Percentiles rank a stretch among this genome's conserved stretches.
Evolutionary conservation across 2,329 filamentous ascomycete genomes (phyloP).

Genomic region (Trichothecium roseum): DNA sequence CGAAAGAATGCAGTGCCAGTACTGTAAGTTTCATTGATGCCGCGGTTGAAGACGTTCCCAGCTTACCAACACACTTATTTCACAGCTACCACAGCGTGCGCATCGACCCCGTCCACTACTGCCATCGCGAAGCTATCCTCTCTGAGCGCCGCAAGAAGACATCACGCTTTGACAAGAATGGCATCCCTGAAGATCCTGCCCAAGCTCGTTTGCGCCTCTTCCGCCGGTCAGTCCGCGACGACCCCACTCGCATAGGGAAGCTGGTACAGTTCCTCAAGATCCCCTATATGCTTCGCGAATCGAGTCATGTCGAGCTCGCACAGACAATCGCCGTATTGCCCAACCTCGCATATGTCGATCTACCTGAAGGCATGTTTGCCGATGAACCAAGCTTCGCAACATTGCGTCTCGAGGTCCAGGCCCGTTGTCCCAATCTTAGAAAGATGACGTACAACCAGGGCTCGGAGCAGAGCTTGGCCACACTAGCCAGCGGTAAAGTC

Average conservation of each 20-base stretch:
- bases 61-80: conserved; percentile 3
- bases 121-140: conserved; percentile 72
- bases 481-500: conserved; percentile 51
- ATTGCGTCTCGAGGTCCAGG: conserved; percentile 75
- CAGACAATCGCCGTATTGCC: conserved; percentile 76
- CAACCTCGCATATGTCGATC: conserved; percentile 79
- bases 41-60: neutral
- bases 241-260: conserved; percentile 55
- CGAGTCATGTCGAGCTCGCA: conserved; percentile 73
- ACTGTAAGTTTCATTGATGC: conserved; percentile 42
- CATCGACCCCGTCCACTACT: conserved; percentile 92
- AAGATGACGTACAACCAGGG: conserved; percentile 82
- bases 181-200: conserved; percentile 70
- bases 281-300: conserved; percentile 90
- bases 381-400: conserved; percentile 68
- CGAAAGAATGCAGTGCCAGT: conserved; percentile 35
- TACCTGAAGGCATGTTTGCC: conserved; percentile 78
- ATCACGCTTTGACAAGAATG: conserved; percentile 65
- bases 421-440: conserved; percentile 69
- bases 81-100: conserved; percentile 76
- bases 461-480: conserved; percentile 66
- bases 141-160: conserved; percentile 68
- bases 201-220: conserved; percentile 67
- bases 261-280: conserved; percentile 74
- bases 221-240: conserved; percentile 71